Base-by-base conservation (phyloP, 1,284 basidiomycete species). In the Cutaneotrichosporon cutaneum region DNA sequence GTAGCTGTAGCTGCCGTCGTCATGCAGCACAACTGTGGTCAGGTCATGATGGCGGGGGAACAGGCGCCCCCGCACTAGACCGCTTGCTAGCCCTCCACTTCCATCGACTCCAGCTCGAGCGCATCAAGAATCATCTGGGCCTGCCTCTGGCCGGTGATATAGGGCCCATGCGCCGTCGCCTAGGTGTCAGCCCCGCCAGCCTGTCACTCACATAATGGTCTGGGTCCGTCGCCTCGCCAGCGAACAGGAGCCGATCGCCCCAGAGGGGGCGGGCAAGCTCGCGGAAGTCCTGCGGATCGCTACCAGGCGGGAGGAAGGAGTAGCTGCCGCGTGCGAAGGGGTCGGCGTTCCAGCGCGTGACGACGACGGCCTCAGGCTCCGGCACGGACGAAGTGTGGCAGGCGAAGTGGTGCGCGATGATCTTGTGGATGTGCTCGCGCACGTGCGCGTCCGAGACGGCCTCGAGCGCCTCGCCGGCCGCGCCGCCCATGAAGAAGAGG, bases 401-500 rank as follows among this genome's bases (percentile, higher is more conserved):
- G 27, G 10, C 45, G 14, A 51, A 51, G 48, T 51, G 48, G 48
- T 51, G 48, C 14, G 26, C 18, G 26, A 51, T 27, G 27, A 51
- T 51, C 48, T 51, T 51, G 48, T 51, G 48, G 26, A 51, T 51
- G 27, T 51, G 48, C 26, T 51, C 18, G 9, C 48, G 24, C 48
- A 51, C 48, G 26, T 51, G 26, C 16, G 13, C 48, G 26, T 51
- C 48, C 13, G 48, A 51, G 18, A 51, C 48, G 24, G 13, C 27
- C 26, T 51, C 48, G 26, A 51, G 48, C 27, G 24, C 48, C 26
- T 51, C 27, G 27, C 48, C 48, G 3, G 48, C 24, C 13, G 24
- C 26, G 48, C 48, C 48, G 13, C 48, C 48, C 48, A 51, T 51
- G 27, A 51, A 51, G 48, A 51, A 30, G 48, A 51, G 48, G 8